Base-by-base conservation (phyloP, 257 asterid genomes). In the Asclepias syriaca region DNA sequence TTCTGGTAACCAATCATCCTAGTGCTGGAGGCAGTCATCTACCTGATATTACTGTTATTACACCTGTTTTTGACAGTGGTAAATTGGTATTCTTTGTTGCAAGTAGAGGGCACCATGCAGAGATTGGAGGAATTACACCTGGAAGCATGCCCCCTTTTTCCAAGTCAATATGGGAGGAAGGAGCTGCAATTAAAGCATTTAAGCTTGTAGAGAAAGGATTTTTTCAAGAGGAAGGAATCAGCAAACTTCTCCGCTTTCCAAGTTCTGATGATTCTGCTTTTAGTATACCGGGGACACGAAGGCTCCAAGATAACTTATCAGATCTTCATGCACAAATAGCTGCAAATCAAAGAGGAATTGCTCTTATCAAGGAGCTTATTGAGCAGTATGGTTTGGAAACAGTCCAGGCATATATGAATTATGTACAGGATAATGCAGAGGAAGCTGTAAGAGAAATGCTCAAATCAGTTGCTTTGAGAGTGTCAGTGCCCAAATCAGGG, bases 61-160 rank as follows among this genome's bases (percentile, higher is more conserved):
- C 99, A 4, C 99, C 99, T 0, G 93, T 88, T 74, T 91, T 94
- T 65, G 86, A 88, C 63, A 78, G 85, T 40, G 92, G 90, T 72
- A 78, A 84, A 55, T 81, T 94, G 72, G 90, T 94, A 16, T 94
- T 94, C 84, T 91, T 94, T 68, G 92, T 91, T 27, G 99, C 99
- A 19, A 94, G 99, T 74, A 83, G 99, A 75, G 99, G 99, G 59
- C 97, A 94, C 83, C 99, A 91, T 72, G 97, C 99, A 4, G 99
- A 94, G 84, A 94, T 94, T 46, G 99, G 99, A 70, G 99, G 99
- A 54, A 89, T 94, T 73, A 94, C 97, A 34, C 99, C 99, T 5
- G 99, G 99, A 68, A 94, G 99, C 79, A 94, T 94, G 99, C 97
- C 99, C 0, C 99, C 99, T 2, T 94, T 94, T 77, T 94, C 99